These are phyloP conservation scores for Lachnellula cervina DNA, from an alignment of 2,329 filamentous ascomycete genomes.

Conservation along the genomic window DNA sequence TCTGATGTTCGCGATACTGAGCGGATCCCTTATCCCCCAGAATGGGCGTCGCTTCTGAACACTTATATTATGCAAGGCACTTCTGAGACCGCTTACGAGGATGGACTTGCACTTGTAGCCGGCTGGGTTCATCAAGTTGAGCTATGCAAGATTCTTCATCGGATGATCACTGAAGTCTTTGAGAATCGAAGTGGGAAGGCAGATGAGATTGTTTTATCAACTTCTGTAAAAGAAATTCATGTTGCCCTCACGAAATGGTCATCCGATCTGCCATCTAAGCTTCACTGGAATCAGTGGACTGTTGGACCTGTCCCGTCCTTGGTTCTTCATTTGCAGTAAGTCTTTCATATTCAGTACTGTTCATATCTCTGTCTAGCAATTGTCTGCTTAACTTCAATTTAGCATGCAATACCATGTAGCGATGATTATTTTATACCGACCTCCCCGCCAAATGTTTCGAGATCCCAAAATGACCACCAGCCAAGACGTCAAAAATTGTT, in stretches of 20 bases:
- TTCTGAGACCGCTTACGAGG: slow-evolving; percentile 43
- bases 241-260: slow-evolving; percentile 44
- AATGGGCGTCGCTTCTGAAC: slow-evolving; percentile 44
- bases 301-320: slow-evolving; percentile 42
- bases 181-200: slow-evolving; percentile 42
- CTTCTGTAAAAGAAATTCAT: slow-evolving; percentile 43
- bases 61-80: slow-evolving; percentile 42
- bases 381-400: not conserved
- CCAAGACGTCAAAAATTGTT: slow-evolving; percentile 46
- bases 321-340: slow-evolving; percentile 43
- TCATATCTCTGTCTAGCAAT: not conserved
- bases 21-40: slow-evolving; percentile 44
- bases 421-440: slow-evolving; percentile 48
- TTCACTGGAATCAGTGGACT: slow-evolving; percentile 49
- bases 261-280: slow-evolving; percentile 39
- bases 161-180: slow-evolving; percentile 46
- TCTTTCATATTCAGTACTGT: too few species aligned
- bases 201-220: slow-evolving; percentile 38
- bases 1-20: slow-evolving; percentile 47
- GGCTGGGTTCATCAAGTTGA: slow-evolving; percentile 45
- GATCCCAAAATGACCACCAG: slow-evolving; percentile 36
- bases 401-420: slow-evolving; percentile 45
- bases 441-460: slow-evolving; percentile 40
- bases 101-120: slow-evolving; percentile 40
- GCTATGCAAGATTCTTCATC: slow-evolving; percentile 44